Percentiles rank a stretch among this genome's conserved stretches.
These are phyloP conservation scores for Kodamaea kaohsiungensis DNA, from an alignment of 805 yeast genomes.

Conservation along the genomic window DNA sequence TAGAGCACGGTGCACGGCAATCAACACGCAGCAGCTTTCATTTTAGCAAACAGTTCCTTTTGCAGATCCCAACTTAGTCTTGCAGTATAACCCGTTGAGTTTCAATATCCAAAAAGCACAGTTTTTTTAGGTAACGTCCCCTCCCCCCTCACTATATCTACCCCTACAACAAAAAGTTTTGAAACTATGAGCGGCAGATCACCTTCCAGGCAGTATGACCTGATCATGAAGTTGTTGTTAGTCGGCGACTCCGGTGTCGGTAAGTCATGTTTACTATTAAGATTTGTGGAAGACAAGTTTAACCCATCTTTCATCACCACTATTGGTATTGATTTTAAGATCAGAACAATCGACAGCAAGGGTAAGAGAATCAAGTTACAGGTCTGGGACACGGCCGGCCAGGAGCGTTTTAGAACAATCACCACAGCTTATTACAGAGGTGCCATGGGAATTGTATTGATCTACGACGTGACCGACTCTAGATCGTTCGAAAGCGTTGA, in stretches of 20 bases:
- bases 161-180: neutral
- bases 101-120: neutral
- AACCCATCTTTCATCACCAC: constrained; percentile 97
- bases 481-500: constrained; percentile 90
- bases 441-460: constrained; percentile 83
- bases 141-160: neutral
- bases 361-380: constrained; percentile 93
- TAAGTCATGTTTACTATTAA: constrained; percentile 82
- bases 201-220: constrained; percentile 76
- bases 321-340: constrained; percentile 97
- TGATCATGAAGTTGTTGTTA: constrained; percentile 86
- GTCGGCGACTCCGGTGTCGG: constrained; percentile 94
- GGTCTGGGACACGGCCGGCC: constrained; percentile 98
- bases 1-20: constrained; percentile 2
- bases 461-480: constrained; percentile 84
- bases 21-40: neutral
- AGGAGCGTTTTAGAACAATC: constrained; percentile 91
- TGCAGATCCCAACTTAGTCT: neutral
- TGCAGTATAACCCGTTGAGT: neutral
- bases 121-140: neutral
- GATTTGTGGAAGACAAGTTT: constrained; percentile 96
- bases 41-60: neutral
- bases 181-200: constrained; percentile 57
- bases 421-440: constrained; percentile 92
- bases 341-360: constrained; percentile 90